phyloP scores from a whole-genome alignment of 2,329 filamentous ascomycete genomes.

The Alternaria dauci region DNA sequence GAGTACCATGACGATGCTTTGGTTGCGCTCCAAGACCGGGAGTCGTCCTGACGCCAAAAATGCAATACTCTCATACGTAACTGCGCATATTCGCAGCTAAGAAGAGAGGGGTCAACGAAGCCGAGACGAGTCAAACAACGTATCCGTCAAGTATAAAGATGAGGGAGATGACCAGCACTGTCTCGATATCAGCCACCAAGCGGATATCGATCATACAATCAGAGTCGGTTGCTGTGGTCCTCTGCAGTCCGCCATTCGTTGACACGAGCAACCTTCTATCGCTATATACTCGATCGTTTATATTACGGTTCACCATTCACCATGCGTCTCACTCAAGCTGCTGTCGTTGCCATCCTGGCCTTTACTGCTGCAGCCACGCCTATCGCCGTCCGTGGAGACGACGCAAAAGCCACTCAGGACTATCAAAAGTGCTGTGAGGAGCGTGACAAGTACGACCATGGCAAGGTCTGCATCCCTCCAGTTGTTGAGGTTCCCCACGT shows the following conservation, averaged over 20 bases:
- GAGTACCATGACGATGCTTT: background rate
- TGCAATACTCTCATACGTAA: conserved; percentile 1
- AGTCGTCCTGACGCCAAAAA: background rate
- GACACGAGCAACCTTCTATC: conserved; percentile 5
- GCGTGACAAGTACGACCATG: conserved; percentile 1
- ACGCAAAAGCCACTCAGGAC: conserved; percentile 13
- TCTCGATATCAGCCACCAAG: conserved; percentile 8
- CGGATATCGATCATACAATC: conserved; percentile 6
- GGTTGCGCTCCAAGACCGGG: background rate
- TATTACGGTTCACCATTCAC: background rate
- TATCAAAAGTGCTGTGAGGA: conserved; percentile 17
- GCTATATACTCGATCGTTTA: background rate
- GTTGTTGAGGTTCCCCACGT: background rate
- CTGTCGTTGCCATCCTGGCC: conserved; percentile 23
- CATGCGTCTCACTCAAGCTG: conserved; percentile 26
- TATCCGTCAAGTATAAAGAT: conserved; percentile 12
- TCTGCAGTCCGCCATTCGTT: conserved; percentile 12
- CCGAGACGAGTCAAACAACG: background rate
- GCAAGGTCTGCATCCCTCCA: conserved; percentile 7
- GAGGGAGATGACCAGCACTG: background rate
- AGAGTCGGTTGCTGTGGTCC: conserved; percentile 5
- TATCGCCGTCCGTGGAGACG: conserved; percentile 16
- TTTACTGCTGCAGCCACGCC: conserved; percentile 23
- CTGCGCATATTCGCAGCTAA: background rate
- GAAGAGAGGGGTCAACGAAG: background rate